A percentile compares a stretch with the other conserved stretches of the same genome.
Conservation (phyloP, 2,329 filamentous ascomycete species). For the Neobulgaria alba region DNA sequence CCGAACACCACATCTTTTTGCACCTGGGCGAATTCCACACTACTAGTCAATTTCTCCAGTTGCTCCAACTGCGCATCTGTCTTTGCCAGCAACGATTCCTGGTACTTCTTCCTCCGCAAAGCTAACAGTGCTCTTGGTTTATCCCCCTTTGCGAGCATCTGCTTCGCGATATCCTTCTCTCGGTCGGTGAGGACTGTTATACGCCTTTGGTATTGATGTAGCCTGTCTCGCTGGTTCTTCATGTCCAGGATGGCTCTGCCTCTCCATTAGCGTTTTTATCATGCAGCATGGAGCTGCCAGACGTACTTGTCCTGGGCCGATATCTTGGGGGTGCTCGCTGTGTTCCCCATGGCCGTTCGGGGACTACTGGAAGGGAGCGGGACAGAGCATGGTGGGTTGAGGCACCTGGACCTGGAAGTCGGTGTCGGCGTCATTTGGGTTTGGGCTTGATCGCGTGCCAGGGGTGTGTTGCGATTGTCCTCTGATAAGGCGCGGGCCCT, state of each 20-base stretch:
- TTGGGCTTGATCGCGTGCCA: conserved; percentile 8
- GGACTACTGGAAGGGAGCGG: conserved; percentile 1
- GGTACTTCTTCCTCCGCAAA: conserved; percentile 91
- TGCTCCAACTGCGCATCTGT: conserved; percentile 93
- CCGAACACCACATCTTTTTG: conserved; percentile 96
- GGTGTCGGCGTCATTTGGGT: conserved; percentile 7
- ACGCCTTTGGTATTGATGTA: conserved; percentile 90
- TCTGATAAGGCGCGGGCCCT: neutral
- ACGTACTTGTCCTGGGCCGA: conserved; percentile 79
- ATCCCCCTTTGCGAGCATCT: conserved; percentile 74
- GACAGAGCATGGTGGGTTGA: conserved; percentile 8
- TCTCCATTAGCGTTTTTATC: neutral
- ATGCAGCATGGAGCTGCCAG: neutral
- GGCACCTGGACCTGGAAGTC: conserved; percentile 5
- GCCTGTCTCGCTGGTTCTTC: conserved; percentile 93
- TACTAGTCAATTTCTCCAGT: conserved; percentile 77
- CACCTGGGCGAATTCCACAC: conserved; percentile 91
- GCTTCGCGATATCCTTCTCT: conserved; percentile 77
- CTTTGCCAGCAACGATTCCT: conserved; percentile 79
- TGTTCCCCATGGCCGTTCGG: conserved; percentile 49
- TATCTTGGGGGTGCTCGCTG: conserved; percentile 54
- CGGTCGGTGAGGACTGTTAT: conserved; percentile 78
- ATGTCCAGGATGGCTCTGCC: conserved; percentile 89
- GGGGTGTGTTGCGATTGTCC: too few species aligned
- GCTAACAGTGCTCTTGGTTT: conserved; percentile 77